phyloP scores from a whole-genome alignment of 768 basidiomycete species.

The Sarcodon aspratus region DNA sequence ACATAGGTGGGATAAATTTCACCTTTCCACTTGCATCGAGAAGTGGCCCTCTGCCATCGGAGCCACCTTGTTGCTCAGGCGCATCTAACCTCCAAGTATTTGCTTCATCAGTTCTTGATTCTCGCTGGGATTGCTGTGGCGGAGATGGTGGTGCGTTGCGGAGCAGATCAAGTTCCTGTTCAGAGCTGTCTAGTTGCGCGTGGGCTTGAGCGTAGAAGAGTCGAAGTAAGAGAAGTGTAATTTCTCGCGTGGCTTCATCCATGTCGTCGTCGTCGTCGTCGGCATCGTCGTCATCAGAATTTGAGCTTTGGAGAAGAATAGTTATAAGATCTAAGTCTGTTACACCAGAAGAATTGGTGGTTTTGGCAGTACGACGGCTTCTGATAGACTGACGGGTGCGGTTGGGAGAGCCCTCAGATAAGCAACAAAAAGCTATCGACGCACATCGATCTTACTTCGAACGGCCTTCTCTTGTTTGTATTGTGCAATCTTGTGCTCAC shows the following conservation, averaged over 20 bases:
- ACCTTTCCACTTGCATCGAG: constrained; percentile 75
- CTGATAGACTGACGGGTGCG: constrained; percentile 18
- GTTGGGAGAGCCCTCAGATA: background rate
- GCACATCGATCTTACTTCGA: constrained; percentile 56
- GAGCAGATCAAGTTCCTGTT: constrained; percentile 66
- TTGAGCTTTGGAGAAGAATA: background rate
- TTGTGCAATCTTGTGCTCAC: constrained; percentile 88
- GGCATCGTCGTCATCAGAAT: constrained; percentile 13
- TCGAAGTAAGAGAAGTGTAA: constrained; percentile 59
- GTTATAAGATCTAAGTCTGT: background rate
- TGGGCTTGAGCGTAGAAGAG: constrained; percentile 62
- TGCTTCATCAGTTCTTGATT: constrained; percentile 30
- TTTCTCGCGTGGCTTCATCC: constrained; percentile 57
- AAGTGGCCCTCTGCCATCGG: constrained; percentile 46
- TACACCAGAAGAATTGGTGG: constrained; percentile 3
- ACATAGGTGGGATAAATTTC: constrained; percentile 5
- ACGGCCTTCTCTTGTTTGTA: constrained; percentile 82
- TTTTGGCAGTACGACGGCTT: constrained; percentile 3
- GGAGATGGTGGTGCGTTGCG: constrained; percentile 39
- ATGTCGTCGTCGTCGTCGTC: constrained; percentile 45
- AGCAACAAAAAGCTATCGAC: constrained; percentile 3
- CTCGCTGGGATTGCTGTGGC: constrained; percentile 15
- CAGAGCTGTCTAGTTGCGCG: constrained; percentile 51
- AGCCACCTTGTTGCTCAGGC: constrained; percentile 19
- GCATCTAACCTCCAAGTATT: constrained; percentile 69